Evolutionary conservation across 257 asterid species (phyloP).

Genomic region (Linaria vulgaris): DNA sequence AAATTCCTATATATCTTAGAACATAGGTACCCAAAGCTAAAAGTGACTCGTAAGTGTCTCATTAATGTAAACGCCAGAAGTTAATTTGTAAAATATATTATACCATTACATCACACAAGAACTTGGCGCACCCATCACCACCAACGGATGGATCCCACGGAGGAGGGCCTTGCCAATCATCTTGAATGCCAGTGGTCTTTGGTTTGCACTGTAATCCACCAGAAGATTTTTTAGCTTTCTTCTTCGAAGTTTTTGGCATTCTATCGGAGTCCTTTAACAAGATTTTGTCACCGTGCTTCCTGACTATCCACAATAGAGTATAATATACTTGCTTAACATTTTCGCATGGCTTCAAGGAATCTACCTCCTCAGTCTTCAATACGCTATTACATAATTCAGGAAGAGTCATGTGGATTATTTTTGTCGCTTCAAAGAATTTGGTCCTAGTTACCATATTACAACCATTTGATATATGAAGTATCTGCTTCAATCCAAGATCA

Average conservation of each 20-base stretch:
- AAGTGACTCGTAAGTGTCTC: not conserved
- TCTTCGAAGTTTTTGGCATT: constrained; percentile 62
- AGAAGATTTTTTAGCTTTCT: constrained; percentile 52
- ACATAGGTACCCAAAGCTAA: not conserved
- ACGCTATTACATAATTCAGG: constrained; percentile 37
- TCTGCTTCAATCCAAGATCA: constrained; percentile 68
- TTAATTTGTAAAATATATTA: constrained; percentile 12
- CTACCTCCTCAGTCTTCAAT: constrained; percentile 34
- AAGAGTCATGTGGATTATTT: constrained; percentile 44
- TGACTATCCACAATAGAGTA: constrained; percentile 44
- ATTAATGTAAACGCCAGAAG: not conserved
- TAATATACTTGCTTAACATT: constrained; percentile 36
- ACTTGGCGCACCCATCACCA: constrained; percentile 88
- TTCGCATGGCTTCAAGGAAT: constrained; percentile 27
- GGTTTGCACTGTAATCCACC: constrained; percentile 38
- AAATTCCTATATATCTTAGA: constrained; percentile 9
- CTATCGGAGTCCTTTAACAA: constrained; percentile 68
- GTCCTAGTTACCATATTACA: constrained; percentile 48
- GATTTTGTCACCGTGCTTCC: constrained; percentile 71
- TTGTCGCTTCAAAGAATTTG: constrained; percentile 53
- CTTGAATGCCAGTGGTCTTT: constrained; percentile 35
- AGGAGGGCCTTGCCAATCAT: constrained; percentile 80
- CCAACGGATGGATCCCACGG: constrained; percentile 82
- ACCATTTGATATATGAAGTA: constrained; percentile 41
- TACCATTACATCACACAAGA: constrained; percentile 96